Evolutionary conservation across 2,329 filamentous ascomycete genomes (phyloP), one percentile per base, ranked within the genome.

Genomic region (Hymenoscyphus fructigenus): DNA sequence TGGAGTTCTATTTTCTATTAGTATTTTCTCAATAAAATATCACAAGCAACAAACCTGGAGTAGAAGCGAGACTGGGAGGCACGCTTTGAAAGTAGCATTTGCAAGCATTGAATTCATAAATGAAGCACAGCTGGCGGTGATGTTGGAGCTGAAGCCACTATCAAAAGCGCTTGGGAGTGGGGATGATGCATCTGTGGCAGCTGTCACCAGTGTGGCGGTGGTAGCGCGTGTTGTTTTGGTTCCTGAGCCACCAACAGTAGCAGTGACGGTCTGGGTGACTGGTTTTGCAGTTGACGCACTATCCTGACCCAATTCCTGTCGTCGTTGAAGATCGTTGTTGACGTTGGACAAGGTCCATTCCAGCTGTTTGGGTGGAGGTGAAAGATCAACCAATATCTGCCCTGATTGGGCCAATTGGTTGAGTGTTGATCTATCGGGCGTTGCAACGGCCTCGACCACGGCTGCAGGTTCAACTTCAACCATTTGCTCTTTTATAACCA

Each of bases 41-140:
- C 26, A 32, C 15, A 17, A 17, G 17, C n/a, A 10, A 74, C 85
- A 74, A 79, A 91, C 91, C 81, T 91, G 87, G 10, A 98, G 81
- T 69, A 98, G 85, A 72, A 97, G 82, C 0, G 93, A 97, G 64
- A 97, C 82, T 0, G 94, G 92, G 70, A 93, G 87, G 79, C 94
- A 98, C 60, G 83, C 29, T 61, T 72, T 70, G 65, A 76, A 76
- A 20, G 68, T 72, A 9, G 60, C 60, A 61, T 73, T 72, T 15
- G 62, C 50, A 38, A 76, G 71, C 67, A 76, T 74, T 26, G 44
- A 60, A 47, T 41, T 67, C 67, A 76, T 75, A 60, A 75, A 76
- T 5, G 62, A 59, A 29, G 69, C 62, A 50, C 75, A 76, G 57
- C 55, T 65, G 10, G 67, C 36, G 2, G 84, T 83, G 77, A 91